Evolutionary conservation across 176 grass and related monocot species (phyloP).

Genomic region (Oryza glumipatula): DNA sequence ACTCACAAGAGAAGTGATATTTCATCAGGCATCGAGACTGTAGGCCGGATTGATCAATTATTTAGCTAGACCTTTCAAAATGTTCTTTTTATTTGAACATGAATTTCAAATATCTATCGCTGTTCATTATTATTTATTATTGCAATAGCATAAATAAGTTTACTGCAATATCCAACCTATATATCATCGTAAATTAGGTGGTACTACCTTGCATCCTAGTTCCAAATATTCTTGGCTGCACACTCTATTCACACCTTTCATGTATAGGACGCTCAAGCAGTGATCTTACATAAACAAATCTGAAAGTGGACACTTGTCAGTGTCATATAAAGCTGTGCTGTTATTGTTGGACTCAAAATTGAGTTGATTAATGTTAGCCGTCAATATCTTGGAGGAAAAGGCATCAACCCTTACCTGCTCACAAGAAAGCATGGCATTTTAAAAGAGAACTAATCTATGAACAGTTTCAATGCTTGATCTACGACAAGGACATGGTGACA

Average conservation of each 20-base stretch:
- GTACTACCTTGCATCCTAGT: constrained; percentile 40
- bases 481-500: constrained; percentile 61
- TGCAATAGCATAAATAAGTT: constrained; percentile 50
- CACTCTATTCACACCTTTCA: constrained; percentile 57
- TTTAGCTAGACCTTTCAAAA: constrained; percentile 3
- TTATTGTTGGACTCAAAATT: constrained; percentile 47
- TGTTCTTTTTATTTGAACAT: not conserved
- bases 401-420: constrained; percentile 69
- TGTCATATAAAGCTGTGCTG: constrained; percentile 41
- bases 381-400: constrained; percentile 83
- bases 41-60: not conserved
- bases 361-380: constrained; percentile 49
- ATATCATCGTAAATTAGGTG: constrained; percentile 53
- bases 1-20: constrained; percentile 17
- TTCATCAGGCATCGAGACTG: constrained; percentile 1
- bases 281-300: not conserved
- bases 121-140: not conserved
- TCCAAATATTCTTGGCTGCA: constrained; percentile 44
- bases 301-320: constrained; percentile 42
- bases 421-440: constrained; percentile 64
- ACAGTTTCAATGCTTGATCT: constrained; percentile 51
- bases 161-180: constrained; percentile 47
- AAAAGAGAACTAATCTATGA: constrained; percentile 43
- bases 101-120: constrained; percentile 33
- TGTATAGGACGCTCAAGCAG: constrained; percentile 25